phyloP scores from a whole-genome alignment of 2,329 filamentous ascomycete species.

The Aspergillus flavus region DNA sequence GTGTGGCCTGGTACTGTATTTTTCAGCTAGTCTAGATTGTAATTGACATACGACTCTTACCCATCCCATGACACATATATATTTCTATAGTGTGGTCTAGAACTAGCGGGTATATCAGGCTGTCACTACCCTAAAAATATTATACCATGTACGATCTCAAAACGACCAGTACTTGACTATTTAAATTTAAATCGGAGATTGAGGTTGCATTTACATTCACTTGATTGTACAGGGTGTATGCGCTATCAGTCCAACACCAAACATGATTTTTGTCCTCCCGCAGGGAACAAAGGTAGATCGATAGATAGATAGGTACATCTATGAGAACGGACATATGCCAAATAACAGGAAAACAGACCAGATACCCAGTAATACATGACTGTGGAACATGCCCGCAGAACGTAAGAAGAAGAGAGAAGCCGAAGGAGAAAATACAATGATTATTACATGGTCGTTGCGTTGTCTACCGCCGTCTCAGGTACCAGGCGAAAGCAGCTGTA shows the following conservation, averaged over 20 bases:
- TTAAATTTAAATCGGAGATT: not conserved
- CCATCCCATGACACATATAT: not conserved
- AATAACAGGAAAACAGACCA: conserved; percentile 22
- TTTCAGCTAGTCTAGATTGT: conserved; percentile 3
- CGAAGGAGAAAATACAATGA: conserved; percentile 14
- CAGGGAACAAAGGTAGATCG: conserved; percentile 13
- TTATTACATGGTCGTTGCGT: conserved; percentile 7
- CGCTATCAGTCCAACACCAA: conserved; percentile 8
- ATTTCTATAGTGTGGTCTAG: not conserved
- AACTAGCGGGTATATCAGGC: not conserved
- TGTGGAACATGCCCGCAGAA: conserved; percentile 28
- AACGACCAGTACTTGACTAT: not conserved
- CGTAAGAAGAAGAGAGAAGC: conserved; percentile 18
- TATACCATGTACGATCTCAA: too few species aligned
- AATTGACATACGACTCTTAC: not conserved
- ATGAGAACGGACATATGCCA: conserved; percentile 25
- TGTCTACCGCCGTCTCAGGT: conserved; percentile 74
- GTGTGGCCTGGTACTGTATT: not conserved
- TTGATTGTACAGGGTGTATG: conserved; percentile 7
- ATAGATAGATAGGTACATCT: conserved; percentile 22
- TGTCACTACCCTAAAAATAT: too few species aligned
- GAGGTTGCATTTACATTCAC: conserved; percentile 5
- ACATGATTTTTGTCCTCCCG: conserved; percentile 12
- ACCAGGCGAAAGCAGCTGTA: conserved; percentile 92
- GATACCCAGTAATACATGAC: conserved; percentile 42